Evolutionary conservation across 257 asterid genomes (phyloP), one percentile per base, ranked within the genome.

Genomic region (Solanum commersonii): DNA sequence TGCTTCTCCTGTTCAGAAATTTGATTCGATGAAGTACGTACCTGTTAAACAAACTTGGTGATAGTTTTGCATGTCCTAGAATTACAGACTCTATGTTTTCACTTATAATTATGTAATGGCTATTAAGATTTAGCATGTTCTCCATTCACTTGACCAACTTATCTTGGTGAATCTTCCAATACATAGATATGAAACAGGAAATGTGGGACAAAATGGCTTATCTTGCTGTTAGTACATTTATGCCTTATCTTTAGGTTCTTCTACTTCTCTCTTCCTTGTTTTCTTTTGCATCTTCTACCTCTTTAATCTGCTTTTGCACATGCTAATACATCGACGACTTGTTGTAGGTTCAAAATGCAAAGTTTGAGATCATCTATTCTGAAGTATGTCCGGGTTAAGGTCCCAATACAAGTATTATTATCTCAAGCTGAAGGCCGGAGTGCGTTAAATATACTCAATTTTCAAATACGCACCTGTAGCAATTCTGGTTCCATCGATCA

Each of bases 311-410:
- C 38, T 42, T 79, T 25, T 44, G 84, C n/a, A 25, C 3, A 0
- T 79, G 38, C 84, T 79, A 1, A 79, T 44, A 15, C 7, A 2
- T 42, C 16, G 1, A 10, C 25, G 3, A 10, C 70, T 81, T 81
- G 10, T 46, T 46, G 5, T 72, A 88, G 87, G 63, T 42, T 49
- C 85, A 86, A 85, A 49, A 91, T 91, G 93, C 91, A 89, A 86
- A 89, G 88, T 77, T 81, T 94, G 35, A 87, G 94, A 72, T 87
- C 87, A 71, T 65, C 92, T 86, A 72, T 95, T 84, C 89, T 94
- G 93, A 88, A 90, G 84, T 87, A 92, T 87, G 65, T 93, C 90
- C 92, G 92, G 84, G 88, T 95, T 82, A 87, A 88, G 87, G 92
- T 92, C 87, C 85, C 92, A n/a, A 37, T 40, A 65, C 88, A 72